These are phyloP conservation scores for Vaccinium darrowii DNA, from an alignment of 148 eudicot species.

Conservation along the genomic window DNA sequence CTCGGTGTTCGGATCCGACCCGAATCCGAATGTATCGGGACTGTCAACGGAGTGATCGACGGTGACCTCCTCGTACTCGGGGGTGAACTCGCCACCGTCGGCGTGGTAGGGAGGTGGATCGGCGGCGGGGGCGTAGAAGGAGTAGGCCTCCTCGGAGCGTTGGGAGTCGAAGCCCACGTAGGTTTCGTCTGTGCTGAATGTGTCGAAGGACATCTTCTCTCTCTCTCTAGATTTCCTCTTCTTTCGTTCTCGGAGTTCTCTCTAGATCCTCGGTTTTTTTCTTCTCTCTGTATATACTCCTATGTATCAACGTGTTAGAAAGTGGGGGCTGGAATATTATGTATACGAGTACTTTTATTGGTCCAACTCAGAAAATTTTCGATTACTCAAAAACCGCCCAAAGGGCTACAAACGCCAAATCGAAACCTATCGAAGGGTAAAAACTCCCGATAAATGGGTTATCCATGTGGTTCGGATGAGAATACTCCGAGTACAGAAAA, in stretches of 20 bases:
- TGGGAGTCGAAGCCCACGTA: slow-evolving; percentile 19
- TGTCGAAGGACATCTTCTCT: slow-evolving; percentile 31
- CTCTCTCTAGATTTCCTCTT: slow-evolving; percentile 33
- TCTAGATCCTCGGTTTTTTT: neutral
- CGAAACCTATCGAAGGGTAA: no score
- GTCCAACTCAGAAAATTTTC: no score
- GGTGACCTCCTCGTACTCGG: slow-evolving; percentile 45
- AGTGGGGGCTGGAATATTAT: neutral
- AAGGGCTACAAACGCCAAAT: no score
- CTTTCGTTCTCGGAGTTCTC: neutral
- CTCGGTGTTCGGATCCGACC: slow-evolving; percentile 31
- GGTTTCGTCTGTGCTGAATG: slow-evolving; percentile 39
- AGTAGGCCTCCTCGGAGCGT: slow-evolving; percentile 20
- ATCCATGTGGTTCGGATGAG: no score
- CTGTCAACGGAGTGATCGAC: slow-evolving; percentile 39
- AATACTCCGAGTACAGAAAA: no score
- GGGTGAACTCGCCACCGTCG: slow-evolving; percentile 23
- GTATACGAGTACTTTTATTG: no score
- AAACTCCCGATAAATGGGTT: no score
- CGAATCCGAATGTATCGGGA: slow-evolving; percentile 52
- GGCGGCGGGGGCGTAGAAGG: slow-evolving; percentile 21
- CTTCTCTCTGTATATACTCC: neutral
- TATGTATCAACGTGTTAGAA: neutral
- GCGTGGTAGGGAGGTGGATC: slow-evolving; percentile 33
- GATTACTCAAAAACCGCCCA: no score